Percentiles rank a stretch among this genome's conserved stretches.
These are phyloP conservation scores for Clarkia xantiana DNA, from an alignment of 345 rosid species.

Conservation along the genomic window DNA sequence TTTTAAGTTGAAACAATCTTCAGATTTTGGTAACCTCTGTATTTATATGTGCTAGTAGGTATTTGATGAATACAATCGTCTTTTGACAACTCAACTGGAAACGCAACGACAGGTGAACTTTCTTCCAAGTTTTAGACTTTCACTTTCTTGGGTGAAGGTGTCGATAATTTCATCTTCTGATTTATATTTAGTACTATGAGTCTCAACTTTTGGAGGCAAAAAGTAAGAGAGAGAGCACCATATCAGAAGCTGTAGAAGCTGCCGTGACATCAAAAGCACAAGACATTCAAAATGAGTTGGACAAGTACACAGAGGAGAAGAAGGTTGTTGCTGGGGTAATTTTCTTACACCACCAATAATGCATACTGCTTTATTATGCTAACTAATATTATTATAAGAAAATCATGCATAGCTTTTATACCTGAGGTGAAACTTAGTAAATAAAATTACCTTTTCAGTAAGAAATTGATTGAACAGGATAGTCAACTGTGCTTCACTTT, in stretches of 20 bases:
- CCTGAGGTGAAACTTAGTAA: too few relatives aligned
- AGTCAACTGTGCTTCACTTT: background rate
- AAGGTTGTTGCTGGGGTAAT: conserved; percentile 49
- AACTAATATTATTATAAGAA: background rate
- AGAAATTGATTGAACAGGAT: too few relatives aligned
- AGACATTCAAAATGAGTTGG: conserved; percentile 52
- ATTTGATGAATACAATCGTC: conserved; percentile 68
- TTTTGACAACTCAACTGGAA: conserved; percentile 70
- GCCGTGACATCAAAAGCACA: conserved; percentile 40
- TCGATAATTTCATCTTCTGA: conserved; percentile 2
- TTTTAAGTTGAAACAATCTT: background rate
- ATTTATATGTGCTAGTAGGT: conserved; percentile 27
- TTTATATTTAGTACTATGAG: conserved; percentile 52
- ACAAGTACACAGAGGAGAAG: conserved; percentile 47
- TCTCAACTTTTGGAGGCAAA: conserved; percentile 60
- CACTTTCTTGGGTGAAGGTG: background rate
- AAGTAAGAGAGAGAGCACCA: conserved; percentile 46
- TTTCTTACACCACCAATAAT: background rate
- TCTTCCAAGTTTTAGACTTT: background rate
- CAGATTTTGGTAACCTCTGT: conserved; percentile 6
- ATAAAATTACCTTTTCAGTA: too few relatives aligned
- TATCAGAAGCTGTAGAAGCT: conserved; percentile 54
- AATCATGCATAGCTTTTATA: too few relatives aligned
- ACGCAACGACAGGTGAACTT: conserved; percentile 61
- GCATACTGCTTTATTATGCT: background rate